Evolutionary conservation across 805 yeast species (phyloP), one percentile per base, ranked within the genome.

Genomic region (Candida succiphila): DNA sequence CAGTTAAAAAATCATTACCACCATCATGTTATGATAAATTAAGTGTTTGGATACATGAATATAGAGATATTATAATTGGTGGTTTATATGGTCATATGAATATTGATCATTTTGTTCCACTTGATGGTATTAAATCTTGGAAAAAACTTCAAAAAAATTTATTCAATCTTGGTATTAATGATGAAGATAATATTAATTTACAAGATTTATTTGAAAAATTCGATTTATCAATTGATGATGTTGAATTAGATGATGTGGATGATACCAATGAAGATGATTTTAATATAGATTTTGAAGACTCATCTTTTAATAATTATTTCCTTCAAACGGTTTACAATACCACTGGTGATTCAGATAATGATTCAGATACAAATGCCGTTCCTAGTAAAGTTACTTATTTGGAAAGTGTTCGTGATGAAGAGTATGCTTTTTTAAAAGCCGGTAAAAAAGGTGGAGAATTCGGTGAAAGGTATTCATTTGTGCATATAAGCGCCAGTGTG

Each of bases 81-180:
- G 86, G 88, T 9, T 58, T 85, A 21, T 85, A 71, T 52, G 95
- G 95, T 0, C 95, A 85, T 51, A 85, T 85, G 95, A 85, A 85
- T 54, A 63, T 84, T 35, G 95, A 86, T 51, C 95, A 85, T 58
- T 84, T 81, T 51, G 66, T 82, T 29, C 86, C 94, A 0, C 61
- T 80, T 39, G 89, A 85, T 57, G 68, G 85, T 2, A 68, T 66
- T 31, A 69, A 72, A 42, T 84, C 92, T 1, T 77, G 82, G 61
- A 64, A 66, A 37, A 68, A 72, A 7, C 58, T 72, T 32, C 37
- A 46, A 30, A 40, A 38, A n/a, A 37, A 43, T 16, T 37, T 51
- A 7, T 17, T 32, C 9, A 9, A 12, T n/a, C 9, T 25, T 26
- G 60, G 51, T 7, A 21, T 44, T 31, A 36, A 26, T 9, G 43